phyloP scores from a whole-genome alignment of 805 yeast genomes.

The Metschnikowia aberdeeniae region DNA sequence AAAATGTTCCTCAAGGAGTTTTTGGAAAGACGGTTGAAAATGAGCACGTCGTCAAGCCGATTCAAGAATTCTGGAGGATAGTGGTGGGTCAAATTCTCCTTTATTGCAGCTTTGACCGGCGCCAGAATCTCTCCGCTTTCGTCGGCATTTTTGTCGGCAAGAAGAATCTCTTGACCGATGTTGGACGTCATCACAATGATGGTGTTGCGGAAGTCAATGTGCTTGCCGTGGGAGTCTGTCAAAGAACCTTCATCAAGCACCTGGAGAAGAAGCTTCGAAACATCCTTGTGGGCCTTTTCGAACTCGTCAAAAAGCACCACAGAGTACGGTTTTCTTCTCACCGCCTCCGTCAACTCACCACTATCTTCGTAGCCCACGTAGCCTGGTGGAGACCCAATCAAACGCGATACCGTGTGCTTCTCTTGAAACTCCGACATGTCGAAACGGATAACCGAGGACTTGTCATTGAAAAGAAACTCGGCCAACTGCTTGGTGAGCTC shows the following conservation, averaged over 20 bases:
- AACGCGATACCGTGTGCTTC: constrained; percentile 81
- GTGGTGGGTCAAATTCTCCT: constrained; percentile 60
- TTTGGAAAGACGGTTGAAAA: constrained; percentile 86
- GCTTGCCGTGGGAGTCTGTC: constrained; percentile 93
- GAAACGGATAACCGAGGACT: constrained; percentile 79
- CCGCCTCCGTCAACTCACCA: constrained; percentile 96
- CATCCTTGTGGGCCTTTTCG: constrained; percentile 95
- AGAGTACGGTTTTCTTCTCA: constrained; percentile 90
- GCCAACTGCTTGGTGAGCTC: constrained; percentile 92
- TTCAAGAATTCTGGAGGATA: constrained; percentile 96
- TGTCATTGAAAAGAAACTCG: constrained; percentile 86
- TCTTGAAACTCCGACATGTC: constrained; percentile 99
- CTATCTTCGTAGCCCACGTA: constrained; percentile 94
- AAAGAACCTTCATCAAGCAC: constrained; percentile 93
- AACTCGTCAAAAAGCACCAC: constrained; percentile 93
- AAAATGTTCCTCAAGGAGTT: constrained; percentile 72
- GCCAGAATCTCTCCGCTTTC: constrained; percentile 58
- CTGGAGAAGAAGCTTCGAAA: constrained; percentile 84
- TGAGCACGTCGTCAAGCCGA: constrained; percentile 89
- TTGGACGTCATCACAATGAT: constrained; percentile 95
- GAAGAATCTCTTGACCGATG: constrained; percentile 86
- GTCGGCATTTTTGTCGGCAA: constrained; percentile 57
- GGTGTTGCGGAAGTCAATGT: constrained; percentile 90
- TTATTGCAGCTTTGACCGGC: constrained; percentile 52
- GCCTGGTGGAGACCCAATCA: constrained; percentile 98